These are phyloP conservation scores for Dendryphion nanum DNA, from an alignment of 2,329 filamentous ascomycete genomes.

Conservation along the genomic window DNA sequence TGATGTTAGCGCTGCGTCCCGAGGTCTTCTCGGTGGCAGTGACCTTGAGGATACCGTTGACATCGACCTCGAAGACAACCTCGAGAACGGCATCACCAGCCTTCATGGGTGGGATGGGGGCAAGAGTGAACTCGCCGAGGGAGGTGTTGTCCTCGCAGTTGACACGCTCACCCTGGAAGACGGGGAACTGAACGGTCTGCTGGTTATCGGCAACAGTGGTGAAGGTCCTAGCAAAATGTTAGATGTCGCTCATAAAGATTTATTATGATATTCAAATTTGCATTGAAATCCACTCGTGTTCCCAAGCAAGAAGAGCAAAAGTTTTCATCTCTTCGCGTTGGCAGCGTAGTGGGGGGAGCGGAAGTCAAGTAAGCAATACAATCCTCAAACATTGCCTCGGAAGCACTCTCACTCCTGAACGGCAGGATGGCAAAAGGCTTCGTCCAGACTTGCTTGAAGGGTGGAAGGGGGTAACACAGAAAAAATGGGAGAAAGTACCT, in stretches of 20 bases:
- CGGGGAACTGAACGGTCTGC: slow-evolving; percentile 79
- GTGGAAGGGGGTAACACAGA: slow-evolving; percentile 4
- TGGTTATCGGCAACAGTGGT: slow-evolving; percentile 70
- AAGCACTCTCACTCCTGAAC: too few relatives aligned
- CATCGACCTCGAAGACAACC: slow-evolving; percentile 98
- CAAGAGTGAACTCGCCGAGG: slow-evolving; percentile 93
- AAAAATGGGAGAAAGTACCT: slow-evolving; percentile 24
- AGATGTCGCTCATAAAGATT: not conserved
- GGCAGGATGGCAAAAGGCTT: too few relatives aligned
- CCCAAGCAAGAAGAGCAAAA: slow-evolving; percentile 1
- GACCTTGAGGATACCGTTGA: slow-evolving; percentile 99
- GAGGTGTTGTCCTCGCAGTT: slow-evolving; percentile 99
- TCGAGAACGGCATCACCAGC: slow-evolving; percentile 96
- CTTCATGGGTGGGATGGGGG: slow-evolving; percentile 81
- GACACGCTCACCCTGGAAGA: slow-evolving; percentile 93
- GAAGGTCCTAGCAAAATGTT: slow-evolving; percentile 62
- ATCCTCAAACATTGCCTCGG: too few relatives aligned
- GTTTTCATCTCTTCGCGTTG: too few relatives aligned
- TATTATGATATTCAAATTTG: too few relatives aligned
- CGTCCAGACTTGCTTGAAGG: too few relatives aligned
- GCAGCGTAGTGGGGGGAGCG: too few relatives aligned
- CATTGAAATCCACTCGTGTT: too few relatives aligned
- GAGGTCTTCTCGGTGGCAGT: slow-evolving; percentile 99
- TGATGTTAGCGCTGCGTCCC: slow-evolving; percentile 97
- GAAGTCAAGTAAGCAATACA: too few relatives aligned